Base-by-base conservation (phyloP, 345 rosid genomes). In the Xanthoceras sorbifolium region DNA sequence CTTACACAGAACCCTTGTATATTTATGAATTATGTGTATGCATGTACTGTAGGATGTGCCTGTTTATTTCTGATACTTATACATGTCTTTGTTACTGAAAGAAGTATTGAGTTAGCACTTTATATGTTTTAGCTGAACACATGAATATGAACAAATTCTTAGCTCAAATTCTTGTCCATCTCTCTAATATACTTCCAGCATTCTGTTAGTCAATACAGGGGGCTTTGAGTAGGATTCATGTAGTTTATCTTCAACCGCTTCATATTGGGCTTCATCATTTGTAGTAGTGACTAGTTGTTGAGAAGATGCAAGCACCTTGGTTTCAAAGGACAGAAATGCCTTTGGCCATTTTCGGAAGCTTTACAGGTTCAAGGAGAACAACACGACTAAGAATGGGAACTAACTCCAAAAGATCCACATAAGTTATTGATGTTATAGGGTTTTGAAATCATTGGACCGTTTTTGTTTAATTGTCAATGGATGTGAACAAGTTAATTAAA, bases 401-500 rank as follows among this genome's bases (percentile, higher is more conserved):
- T 15, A 28, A 26, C 50, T 68, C 42, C 15, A 15, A 9, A 32
- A 40, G 1, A 62, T 67, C 44, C 36, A 15, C 5, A 17, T 20
- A 11, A 29, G 25, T 48, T 20, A 28, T 69, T 69, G 38, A 25
- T 69, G 38, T 28, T 48, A 11, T 17, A 14, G n/a, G 55, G 20
- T 50, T 50, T n/a, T 54, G 46, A 57, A 52, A 31, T 52, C 50
- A n/a, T 22, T 20, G 65, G 31, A 57, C n/a, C 34, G 7, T 11
- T 57, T 32, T 8, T 7, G 48, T 72, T 71, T 72, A 9, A 59
- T 22, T 11, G 40, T 18, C 57, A 52, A 31, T 14, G 25, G 15
- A 60, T 40, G 66, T 38, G 23, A 38, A 72, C 66, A n/a, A 60
- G 52, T 29, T 60, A 26, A 65, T 71, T 46, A 26, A 55, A 3